Conservation (phyloP, 768 basidiomycete genomes). For the Hericium coralloides region DNA sequence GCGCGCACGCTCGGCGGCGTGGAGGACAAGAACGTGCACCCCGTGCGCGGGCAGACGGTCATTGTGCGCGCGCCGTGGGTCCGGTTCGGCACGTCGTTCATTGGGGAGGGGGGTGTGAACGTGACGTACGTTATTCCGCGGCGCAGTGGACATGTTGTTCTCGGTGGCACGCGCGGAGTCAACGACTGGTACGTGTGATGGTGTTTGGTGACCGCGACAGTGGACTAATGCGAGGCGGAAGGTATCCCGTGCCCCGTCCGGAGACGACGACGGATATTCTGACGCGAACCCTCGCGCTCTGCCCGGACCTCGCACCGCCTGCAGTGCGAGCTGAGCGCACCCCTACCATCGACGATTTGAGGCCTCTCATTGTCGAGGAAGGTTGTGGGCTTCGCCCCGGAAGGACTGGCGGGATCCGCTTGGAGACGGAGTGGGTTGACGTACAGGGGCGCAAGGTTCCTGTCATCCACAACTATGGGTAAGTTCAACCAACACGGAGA, state of each 20-base stretch:
- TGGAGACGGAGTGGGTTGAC: constrained; percentile 39
- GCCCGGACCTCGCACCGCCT: constrained; percentile 24
- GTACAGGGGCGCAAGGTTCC: constrained; percentile 28
- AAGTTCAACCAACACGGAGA: constrained; percentile 13
- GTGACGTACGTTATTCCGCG: constrained; percentile 62
- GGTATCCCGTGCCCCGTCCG: constrained; percentile 57
- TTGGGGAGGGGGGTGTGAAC: constrained; percentile 25
- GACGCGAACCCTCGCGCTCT: constrained; percentile 27
- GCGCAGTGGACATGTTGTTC: constrained; percentile 43
- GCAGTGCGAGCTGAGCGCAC: constrained; percentile 15
- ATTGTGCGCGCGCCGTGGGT: constrained; percentile 42
- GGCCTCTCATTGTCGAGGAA: constrained; percentile 29
- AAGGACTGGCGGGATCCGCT: constrained; percentile 57
- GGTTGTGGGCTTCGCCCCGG: constrained; percentile 58
- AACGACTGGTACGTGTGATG: constrained; percentile 47
- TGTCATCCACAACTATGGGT: constrained; percentile 61
- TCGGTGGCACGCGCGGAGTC: constrained; percentile 49
- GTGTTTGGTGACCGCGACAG: not conserved
- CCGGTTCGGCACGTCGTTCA: constrained; percentile 39
- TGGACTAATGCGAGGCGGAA: constrained; percentile 14
- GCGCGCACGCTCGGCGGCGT: constrained; percentile 43
- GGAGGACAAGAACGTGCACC: constrained; percentile 39
- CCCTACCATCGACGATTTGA: constrained; percentile 30
- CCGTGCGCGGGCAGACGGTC: constrained; percentile 38
- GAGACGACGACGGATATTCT: constrained; percentile 57